phyloP scores from a whole-genome alignment of 495 filamentous ascomycete genomes.

The Penicillium ochrochloron region DNA sequence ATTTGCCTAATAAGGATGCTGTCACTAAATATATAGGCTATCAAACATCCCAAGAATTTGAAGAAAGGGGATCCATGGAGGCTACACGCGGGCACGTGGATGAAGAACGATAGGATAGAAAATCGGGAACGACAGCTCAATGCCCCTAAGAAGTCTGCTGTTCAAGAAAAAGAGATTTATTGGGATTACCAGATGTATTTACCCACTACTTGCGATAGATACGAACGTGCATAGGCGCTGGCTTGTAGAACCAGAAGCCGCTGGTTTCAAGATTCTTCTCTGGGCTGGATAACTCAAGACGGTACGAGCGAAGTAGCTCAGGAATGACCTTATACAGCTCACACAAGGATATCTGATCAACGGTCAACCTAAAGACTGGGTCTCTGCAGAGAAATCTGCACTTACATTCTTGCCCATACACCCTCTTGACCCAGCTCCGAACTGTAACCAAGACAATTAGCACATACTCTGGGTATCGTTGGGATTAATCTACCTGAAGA shows the following conservation, averaged over 20 bases:
- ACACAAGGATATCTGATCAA: constrained; percentile 20
- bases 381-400: not conserved
- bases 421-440: constrained; percentile 25
- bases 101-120: no score
- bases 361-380: not conserved
- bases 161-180: not conserved
- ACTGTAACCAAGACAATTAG: constrained; percentile 1
- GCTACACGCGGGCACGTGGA: no score
- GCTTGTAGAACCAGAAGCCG: constrained; percentile 1
- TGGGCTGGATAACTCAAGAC: not conserved
- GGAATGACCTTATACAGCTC: constrained; percentile 31
- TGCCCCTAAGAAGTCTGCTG: not conserved
- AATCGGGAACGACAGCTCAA: not conserved
- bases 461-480: not conserved
- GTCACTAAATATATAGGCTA: no score
- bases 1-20: not conserved
- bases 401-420: constrained; percentile 23
- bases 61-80: not conserved
- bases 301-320: constrained; percentile 16
- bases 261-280: not conserved
- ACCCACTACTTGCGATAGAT: not conserved
- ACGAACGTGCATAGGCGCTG: not conserved
- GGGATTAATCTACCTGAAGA: constrained; percentile 14
- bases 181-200: no score
- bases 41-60: not conserved